phyloP scores from a whole-genome alignment of 305 asterid species.

The Rubia peregrina region DNA sequence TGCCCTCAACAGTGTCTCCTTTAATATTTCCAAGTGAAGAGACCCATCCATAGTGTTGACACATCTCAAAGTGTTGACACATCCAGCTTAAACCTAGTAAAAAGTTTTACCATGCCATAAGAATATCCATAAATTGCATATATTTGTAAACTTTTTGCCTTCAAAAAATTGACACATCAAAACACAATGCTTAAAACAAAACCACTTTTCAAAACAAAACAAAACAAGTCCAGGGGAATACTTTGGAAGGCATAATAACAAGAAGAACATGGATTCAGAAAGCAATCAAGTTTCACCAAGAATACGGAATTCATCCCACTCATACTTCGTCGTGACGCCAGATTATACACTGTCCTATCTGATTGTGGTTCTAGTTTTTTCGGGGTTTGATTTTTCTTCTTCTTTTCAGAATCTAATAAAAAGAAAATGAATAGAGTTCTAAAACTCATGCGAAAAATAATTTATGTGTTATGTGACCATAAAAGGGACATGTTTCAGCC shows the following conservation, averaged over 20 bases:
- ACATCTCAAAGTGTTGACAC: slow-evolving; percentile 57
- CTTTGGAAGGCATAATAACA: neutral
- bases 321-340: neutral
- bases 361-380: neutral
- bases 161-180: neutral
- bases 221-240: neutral
- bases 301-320: neutral
- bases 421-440: neutral
- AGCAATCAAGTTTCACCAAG: neutral
- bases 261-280: neutral
- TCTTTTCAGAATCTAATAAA: too few relatives aligned
- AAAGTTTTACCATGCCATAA: neutral
- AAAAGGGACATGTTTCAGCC: neutral
- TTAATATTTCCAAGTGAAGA: slow-evolving; percentile 71
- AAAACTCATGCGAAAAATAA: neutral
- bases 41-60: too few relatives aligned
- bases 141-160: neutral
- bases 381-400: neutral
- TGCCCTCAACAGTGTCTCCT: slow-evolving; percentile 85
- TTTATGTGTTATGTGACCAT: neutral
- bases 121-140: neutral
- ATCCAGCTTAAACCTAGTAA: slow-evolving; percentile 62
- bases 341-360: neutral
- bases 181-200: neutral
- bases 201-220: neutral